Base-by-base conservation (phyloP, 345 rosid species). In the Carallia pectinifolia region DNA sequence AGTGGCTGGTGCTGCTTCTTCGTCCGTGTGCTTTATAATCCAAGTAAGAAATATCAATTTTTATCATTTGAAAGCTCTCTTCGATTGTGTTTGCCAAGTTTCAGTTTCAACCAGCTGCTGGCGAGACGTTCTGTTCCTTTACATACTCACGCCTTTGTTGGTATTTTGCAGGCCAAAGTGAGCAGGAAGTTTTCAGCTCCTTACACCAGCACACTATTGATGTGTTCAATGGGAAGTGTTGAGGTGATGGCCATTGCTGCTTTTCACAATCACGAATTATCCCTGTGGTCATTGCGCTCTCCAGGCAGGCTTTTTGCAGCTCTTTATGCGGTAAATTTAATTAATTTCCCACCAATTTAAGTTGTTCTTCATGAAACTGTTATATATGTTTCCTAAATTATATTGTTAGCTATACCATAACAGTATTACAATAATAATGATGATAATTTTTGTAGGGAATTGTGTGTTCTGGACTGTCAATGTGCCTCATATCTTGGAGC, bases 1-100 rank as follows among this genome's bases (percentile, higher is more conserved):
- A 31, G 76, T 95, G 75, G 85, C 71, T 38, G 88, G 87, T 68
- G 58, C 91, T 6, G 64, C 80, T 58, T 79, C 83, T 62, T 90
- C 92, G 89, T 84, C 99, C 2, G 44, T 83, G 3, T 95, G 99
- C 97, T 85, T 92, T 78, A 82, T 90, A 62, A 71, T 93, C 67
- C 98, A 93, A 83, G 98, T 90, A 79, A 77, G 69, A 33, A 50
- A 33, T 4, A 16, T 37, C 12, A 12, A 16, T 44, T 56, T 23
- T 56, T 56, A 23, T 56, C 6, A 23, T 23, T 23, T 23, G 31
- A 27, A 27, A 55, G 31, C 60, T 55, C 60, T 55, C 33, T 19
- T 44, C 50, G 16, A 15, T 12, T 44, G 50, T 12, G 50, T 44
- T 13, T 23, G 23, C 23, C 50, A 44, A 12, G 50, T 2, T 44